These are phyloP conservation scores for Geranomyces variabilis DNA, from an alignment of 192 early-diverging fungal genomes.

Conservation along the genomic window DNA sequence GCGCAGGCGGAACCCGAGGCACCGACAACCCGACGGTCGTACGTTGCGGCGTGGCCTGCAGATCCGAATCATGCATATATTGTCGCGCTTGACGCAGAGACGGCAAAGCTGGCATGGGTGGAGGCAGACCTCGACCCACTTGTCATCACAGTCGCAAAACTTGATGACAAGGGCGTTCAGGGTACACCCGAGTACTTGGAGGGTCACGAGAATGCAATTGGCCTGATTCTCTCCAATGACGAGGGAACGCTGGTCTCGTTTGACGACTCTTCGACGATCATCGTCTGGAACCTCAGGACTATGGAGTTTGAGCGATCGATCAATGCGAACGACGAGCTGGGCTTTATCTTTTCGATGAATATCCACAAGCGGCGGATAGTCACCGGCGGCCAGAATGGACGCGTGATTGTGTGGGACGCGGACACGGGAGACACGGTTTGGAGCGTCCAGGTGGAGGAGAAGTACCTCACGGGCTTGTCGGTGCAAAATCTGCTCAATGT, in stretches of 20 bases:
- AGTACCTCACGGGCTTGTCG: slow-evolving; percentile 25
- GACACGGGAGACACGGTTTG: slow-evolving; percentile 26
- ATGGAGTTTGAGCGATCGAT: slow-evolving; percentile 37
- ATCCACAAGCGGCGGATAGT: slow-evolving; percentile 42
- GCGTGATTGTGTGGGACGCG: slow-evolving; percentile 40
- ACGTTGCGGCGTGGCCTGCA: slow-evolving; percentile 39
- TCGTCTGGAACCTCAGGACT: slow-evolving; percentile 35
- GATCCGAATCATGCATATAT: slow-evolving; percentile 38
- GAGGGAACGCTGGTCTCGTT: slow-evolving; percentile 41
- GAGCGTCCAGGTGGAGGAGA: slow-evolving; percentile 29
- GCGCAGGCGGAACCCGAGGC: too few species aligned
- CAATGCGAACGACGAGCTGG: slow-evolving; percentile 33
- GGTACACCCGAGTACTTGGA: not conserved
- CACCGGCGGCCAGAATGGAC: slow-evolving; percentile 38
- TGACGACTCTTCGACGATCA: slow-evolving; percentile 39
- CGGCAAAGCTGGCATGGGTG: slow-evolving; percentile 15
- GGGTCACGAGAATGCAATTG: slow-evolving; percentile 34
- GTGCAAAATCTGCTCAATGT: slow-evolving; percentile 40
- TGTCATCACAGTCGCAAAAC: not conserved
- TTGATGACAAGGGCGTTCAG: not conserved
- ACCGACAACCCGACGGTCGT: slow-evolving; percentile 1
- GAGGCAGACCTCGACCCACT: slow-evolving; percentile 12
- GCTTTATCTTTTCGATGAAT: slow-evolving; percentile 46
- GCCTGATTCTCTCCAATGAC: slow-evolving; percentile 38
- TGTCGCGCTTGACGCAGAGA: slow-evolving; percentile 36